A percentile compares a stretch with the other conserved stretches of the same genome.
Conservation (phyloP, 768 basidiomycete species). For the Tylopilus intermedius region DNA sequence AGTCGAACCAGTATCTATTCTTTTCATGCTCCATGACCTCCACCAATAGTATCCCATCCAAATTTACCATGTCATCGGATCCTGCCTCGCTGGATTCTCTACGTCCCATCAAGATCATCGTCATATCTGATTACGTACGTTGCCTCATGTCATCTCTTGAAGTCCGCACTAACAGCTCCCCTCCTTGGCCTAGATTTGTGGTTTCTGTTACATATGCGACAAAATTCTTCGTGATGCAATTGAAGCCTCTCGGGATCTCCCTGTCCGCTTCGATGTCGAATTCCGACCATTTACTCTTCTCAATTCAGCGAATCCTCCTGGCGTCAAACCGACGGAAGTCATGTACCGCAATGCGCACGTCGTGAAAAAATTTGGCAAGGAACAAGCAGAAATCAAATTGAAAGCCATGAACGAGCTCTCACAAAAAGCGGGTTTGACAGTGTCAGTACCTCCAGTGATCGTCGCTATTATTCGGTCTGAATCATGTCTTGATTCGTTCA, state of each 20-base stretch:
- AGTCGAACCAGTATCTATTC: background rate
- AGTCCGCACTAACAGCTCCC: background rate
- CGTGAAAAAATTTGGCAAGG: constrained; percentile 23
- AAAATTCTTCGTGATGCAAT: constrained; percentile 33
- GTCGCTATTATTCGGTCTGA: background rate
- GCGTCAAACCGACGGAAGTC: background rate
- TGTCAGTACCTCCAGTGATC: constrained; percentile 17
- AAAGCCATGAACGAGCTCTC: constrained; percentile 23
- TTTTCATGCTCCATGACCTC: background rate
- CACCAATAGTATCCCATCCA: constrained; percentile 17
- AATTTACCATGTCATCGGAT: background rate
- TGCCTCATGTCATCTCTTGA: too few relatives aligned
- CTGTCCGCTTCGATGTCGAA: constrained; percentile 30
- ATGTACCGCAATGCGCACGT: constrained; percentile 19
- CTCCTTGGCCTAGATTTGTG: constrained; percentile 22
- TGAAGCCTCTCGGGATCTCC: constrained; percentile 27
- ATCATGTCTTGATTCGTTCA: constrained; percentile 9
- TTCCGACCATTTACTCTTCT: constrained; percentile 28
- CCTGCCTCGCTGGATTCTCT: constrained; percentile 7
- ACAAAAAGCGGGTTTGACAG: constrained; percentile 18
- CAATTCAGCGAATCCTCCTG: constrained; percentile 4
- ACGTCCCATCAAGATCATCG: constrained; percentile 29
- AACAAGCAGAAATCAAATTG: constrained; percentile 20
- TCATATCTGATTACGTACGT: constrained; percentile 30
- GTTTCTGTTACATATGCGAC: constrained; percentile 36